A percentile compares a stretch with the other conserved stretches of the same genome.
phyloP scores from a whole-genome alignment of 805 yeast species.

The Sugiyamaella valdiviana region DNA sequence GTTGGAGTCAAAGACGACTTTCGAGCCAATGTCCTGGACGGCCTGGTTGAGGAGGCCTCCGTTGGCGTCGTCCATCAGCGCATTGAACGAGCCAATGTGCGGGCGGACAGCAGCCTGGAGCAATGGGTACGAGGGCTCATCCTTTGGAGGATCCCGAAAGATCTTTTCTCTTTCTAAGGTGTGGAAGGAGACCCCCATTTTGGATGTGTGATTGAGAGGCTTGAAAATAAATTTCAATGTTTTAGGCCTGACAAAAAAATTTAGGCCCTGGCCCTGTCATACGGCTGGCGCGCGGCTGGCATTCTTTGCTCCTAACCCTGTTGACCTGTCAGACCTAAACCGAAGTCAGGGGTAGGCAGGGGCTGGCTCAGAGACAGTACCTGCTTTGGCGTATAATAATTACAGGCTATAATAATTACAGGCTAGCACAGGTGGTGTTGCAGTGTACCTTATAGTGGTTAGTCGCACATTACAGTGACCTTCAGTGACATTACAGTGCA shows the following conservation, averaged over 20 bases:
- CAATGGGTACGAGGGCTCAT: constrained; percentile 72
- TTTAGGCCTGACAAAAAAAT: background rate
- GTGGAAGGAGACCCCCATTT: constrained; percentile 48
- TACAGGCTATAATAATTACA: no score
- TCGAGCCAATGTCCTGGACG: constrained; percentile 81
- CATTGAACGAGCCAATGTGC: constrained; percentile 94
- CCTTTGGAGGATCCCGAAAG: constrained; percentile 85
- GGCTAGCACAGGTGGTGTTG: no score
- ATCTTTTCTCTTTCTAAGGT: constrained; percentile 85
- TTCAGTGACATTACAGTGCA: no score
- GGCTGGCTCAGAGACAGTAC: no score
- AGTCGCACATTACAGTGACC: no score
- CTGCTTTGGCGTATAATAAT: no score
- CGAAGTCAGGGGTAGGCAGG: background rate
- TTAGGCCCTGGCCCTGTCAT: background rate
- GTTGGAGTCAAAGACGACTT: constrained; percentile 75
- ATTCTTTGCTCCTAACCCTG: no score
- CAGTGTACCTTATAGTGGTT: no score
- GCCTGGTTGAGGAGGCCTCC: constrained; percentile 78
- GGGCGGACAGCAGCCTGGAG: constrained; percentile 88
- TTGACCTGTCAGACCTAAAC: no score
- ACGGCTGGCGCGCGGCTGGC: no score
- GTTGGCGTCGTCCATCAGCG: constrained; percentile 74
- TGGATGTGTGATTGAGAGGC: background rate
- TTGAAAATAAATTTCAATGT: constrained; percentile 1